Evolutionary conservation across 1,284 basidiomycete species (phyloP).

Genomic region (Cutaneotrichosporon spelunceum): DNA sequence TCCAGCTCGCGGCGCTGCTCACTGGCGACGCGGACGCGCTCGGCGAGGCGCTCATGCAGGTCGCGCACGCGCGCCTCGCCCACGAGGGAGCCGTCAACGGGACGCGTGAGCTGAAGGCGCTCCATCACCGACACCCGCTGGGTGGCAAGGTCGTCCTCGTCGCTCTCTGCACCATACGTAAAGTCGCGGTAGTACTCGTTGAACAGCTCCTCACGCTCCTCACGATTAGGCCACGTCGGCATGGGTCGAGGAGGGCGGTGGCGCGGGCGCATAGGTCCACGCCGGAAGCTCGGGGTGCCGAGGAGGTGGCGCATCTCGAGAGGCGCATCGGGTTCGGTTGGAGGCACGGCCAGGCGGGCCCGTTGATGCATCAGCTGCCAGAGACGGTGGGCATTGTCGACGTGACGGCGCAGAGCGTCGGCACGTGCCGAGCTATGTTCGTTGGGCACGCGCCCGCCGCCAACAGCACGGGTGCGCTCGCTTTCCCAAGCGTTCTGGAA

Average conservation of each 20-base stretch:
- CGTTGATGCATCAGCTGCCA: conserved; percentile 16
- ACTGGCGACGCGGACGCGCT: not conserved
- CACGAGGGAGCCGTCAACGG: not conserved
- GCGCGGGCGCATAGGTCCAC: not conserved
- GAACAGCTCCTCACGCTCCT: not conserved
- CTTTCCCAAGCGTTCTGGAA: conserved; percentile 12
- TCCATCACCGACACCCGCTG: not conserved
- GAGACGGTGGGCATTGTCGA: conserved; percentile 18
- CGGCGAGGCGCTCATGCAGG: not conserved
- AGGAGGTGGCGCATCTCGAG: conserved; percentile 9
- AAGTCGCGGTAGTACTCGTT: conserved; percentile 21
- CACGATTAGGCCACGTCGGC: conserved; percentile 3
- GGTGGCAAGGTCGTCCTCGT: not conserved
- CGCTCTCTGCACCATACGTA: conserved; percentile 14
- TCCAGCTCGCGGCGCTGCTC: too few species aligned
- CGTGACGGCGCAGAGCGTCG: conserved; percentile 16
- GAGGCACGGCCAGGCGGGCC: not conserved
- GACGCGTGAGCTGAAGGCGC: not conserved
- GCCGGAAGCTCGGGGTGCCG: conserved; percentile 1
- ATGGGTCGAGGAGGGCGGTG: not conserved
- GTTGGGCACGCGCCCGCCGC: conserved; percentile 13
- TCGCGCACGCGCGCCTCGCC: not conserved
- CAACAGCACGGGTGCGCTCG: conserved; percentile 12
- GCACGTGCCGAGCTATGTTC: conserved; percentile 8
- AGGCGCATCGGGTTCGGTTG: not conserved